These are phyloP conservation scores for Backusella luteola DNA, from an alignment of 192 early-diverging fungal genomes.

Conservation along the genomic window DNA sequence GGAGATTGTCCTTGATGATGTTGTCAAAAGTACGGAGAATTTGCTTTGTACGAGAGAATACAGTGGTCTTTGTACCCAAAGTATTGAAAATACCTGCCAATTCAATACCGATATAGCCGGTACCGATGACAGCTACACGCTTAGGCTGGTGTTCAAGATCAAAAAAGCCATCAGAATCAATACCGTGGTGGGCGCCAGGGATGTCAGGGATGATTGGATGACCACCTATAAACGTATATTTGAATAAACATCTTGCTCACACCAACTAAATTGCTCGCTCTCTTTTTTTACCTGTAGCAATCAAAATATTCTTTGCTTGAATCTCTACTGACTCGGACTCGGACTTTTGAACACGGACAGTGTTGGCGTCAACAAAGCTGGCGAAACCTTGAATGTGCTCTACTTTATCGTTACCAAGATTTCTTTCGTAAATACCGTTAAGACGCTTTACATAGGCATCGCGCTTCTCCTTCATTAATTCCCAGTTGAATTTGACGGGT, in stretches of 20 bases:
- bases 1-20: slow-evolving; percentile 76
- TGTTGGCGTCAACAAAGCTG: slow-evolving; percentile 76
- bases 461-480: slow-evolving; percentile 80
- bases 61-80: slow-evolving; percentile 81
- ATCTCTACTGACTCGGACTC: slow-evolving; percentile 39
- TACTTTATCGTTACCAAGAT: slow-evolving; percentile 83
- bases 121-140: slow-evolving; percentile 84
- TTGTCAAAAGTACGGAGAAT: slow-evolving; percentile 88
- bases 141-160: slow-evolving; percentile 89
- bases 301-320: slow-evolving; percentile 84
- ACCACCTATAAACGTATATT: slow-evolving; percentile 46
- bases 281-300: slow-evolving; percentile 71
- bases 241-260: neutral
- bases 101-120: slow-evolving; percentile 97
- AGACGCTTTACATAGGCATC: slow-evolving; percentile 96
- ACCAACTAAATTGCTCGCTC: neutral
- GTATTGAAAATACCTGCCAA: slow-evolving; percentile 90
- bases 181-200: slow-evolving; percentile 84
- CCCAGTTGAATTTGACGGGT: slow-evolving; percentile 71
- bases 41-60: slow-evolving; percentile 82
- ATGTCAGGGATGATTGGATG: slow-evolving; percentile 67
- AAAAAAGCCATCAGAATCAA: slow-evolving; percentile 96
- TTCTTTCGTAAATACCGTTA: slow-evolving; percentile 95
- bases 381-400: slow-evolving; percentile 84
- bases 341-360: slow-evolving; percentile 53